Percentiles rank a stretch among this genome's conserved stretches.
Evolutionary conservation across 306 rosid genomes (phyloP).

Genomic region (Vachellia collinsii): DNA sequence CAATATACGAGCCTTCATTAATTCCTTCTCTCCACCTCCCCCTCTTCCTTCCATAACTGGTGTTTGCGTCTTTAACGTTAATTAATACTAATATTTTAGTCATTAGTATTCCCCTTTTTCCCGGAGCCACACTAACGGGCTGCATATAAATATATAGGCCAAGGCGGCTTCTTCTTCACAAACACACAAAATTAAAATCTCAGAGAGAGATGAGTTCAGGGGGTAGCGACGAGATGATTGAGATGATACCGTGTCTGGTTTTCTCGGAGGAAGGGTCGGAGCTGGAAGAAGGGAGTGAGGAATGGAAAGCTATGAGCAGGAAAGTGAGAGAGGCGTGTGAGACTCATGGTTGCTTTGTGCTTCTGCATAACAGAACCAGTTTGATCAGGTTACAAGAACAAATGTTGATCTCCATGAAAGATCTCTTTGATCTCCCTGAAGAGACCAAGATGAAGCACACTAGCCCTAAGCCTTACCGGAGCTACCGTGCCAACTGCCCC

Average conservation of each 20-base stretch:
- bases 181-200: too few species aligned
- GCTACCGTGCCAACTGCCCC: conserved; percentile 38
- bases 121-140: background rate
- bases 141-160: background rate
- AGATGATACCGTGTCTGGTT: conserved; percentile 32
- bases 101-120: background rate
- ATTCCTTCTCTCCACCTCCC: background rate
- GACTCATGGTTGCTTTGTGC: conserved; percentile 41
- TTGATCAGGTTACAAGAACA: conserved; percentile 16
- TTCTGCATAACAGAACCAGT: conserved; percentile 24
- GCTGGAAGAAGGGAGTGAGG: conserved; percentile 37
- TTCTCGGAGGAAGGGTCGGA: background rate
- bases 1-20: too few species aligned
- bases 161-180: background rate
- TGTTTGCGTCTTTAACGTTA: background rate
- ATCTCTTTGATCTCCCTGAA: conserved; percentile 56
- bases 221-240: background rate
- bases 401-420: conserved; percentile 39
- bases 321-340: conserved; percentile 57
- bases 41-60: background rate
- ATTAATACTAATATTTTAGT: background rate
- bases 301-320: conserved; percentile 43
- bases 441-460: conserved; percentile 49
- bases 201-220: conserved; percentile 26
- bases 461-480: conserved; percentile 40